Conservation (phyloP, 768 basidiomycete genomes). For the Polyporus arcularius region DNA sequence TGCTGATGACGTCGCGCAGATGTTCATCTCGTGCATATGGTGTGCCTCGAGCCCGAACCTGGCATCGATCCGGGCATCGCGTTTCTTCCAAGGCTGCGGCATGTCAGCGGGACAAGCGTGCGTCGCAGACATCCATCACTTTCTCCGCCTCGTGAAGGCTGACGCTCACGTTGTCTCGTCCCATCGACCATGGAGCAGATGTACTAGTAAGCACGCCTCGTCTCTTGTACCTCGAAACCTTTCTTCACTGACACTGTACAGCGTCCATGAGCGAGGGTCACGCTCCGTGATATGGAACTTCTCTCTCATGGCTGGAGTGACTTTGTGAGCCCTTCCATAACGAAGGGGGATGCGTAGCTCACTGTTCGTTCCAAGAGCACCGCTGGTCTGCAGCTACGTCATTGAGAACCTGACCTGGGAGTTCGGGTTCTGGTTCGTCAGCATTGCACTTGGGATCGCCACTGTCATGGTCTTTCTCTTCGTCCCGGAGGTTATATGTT, state of each 20-base stretch:
- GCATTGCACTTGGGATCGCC: constrained; percentile 41
- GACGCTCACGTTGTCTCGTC: constrained; percentile 34
- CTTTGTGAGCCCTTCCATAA: constrained; percentile 34
- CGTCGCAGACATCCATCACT: no score
- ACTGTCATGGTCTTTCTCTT: constrained; percentile 43
- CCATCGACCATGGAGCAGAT: constrained; percentile 46
- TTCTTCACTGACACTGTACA: constrained; percentile 5
- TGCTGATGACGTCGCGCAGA: constrained; percentile 24
- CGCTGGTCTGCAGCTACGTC: constrained; percentile 48
- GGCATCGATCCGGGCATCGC: constrained; percentile 42
- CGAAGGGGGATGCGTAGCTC: background rate
- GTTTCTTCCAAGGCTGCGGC: constrained; percentile 48
- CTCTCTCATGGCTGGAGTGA: constrained; percentile 44
- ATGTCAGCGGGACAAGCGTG: constrained; percentile 46
- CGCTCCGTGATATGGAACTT: constrained; percentile 48
- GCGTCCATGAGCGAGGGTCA: constrained; percentile 46
- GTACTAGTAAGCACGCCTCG: constrained; percentile 31
- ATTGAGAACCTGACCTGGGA: constrained; percentile 44
- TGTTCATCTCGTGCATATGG: constrained; percentile 49
- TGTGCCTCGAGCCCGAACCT: constrained; percentile 44
- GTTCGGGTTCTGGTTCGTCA: constrained; percentile 49
- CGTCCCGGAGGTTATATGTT: constrained; percentile 49
- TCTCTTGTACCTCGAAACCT: no score
- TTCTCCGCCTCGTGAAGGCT: no score
- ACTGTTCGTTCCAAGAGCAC: constrained; percentile 29